Evolutionary conservation across 345 rosid genomes (phyloP).

Genomic region (Ceriops zippeliana): DNA sequence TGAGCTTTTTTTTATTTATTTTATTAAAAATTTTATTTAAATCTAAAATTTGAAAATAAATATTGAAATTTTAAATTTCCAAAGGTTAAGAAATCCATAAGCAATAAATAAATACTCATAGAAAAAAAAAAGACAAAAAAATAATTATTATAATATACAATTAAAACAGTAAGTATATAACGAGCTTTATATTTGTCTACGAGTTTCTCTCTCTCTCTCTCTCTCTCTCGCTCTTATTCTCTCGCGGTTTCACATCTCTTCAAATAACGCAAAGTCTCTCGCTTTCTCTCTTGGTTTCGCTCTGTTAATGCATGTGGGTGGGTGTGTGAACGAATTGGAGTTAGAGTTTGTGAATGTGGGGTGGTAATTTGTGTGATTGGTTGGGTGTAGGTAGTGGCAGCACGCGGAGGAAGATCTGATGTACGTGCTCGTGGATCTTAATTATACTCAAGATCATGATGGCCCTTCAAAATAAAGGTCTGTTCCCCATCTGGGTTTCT

Average conservation of each 20-base stretch:
- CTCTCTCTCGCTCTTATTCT: not conserved
- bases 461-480: conserved; percentile 65
- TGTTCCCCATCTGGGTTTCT: not conserved
- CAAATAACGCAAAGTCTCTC: conserved; percentile 20
- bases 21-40: no score
- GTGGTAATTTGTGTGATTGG: conserved; percentile 2
- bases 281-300: not conserved
- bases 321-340: not conserved
- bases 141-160: not conserved
- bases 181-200: not conserved
- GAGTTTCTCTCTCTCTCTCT: not conserved
- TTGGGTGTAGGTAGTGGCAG: conserved; percentile 35
- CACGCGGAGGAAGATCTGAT: conserved; percentile 53
- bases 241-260: conserved; percentile 6
- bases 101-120: no score
- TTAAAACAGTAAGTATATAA: not conserved
- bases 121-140: not conserved
- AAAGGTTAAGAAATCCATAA: no score
- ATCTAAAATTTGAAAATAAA: no score
- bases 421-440: conserved; percentile 52
- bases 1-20: no score
- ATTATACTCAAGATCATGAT: conserved; percentile 44
- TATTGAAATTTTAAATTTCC: no score
- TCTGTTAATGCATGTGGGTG: not conserved
- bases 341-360: no score